phyloP scores from a whole-genome alignment of 1,284 basidiomycete genomes.

The Trametes sp. region DNA sequence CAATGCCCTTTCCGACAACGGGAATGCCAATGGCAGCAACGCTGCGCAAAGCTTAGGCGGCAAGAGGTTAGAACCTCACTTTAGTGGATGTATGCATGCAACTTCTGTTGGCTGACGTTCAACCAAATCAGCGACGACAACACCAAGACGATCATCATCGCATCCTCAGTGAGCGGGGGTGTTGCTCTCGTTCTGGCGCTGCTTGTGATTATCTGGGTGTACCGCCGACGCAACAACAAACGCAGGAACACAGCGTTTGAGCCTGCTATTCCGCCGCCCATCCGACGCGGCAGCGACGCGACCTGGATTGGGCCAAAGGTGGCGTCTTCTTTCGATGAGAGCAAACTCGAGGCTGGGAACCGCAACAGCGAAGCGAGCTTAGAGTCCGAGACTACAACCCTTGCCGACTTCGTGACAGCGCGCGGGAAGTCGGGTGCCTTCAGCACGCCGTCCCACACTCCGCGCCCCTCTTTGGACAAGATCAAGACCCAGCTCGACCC shows the following conservation, averaged over 20 bases:
- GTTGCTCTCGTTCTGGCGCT: slow-evolving; percentile 25
- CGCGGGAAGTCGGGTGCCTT: slow-evolving; percentile 24
- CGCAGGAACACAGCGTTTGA: slow-evolving; percentile 11
- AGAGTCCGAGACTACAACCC: slow-evolving; percentile 21
- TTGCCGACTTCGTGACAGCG: slow-evolving; percentile 14
- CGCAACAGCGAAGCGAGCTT: slow-evolving; percentile 24
- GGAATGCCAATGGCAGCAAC: neutral
- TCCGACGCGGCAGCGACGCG: slow-evolving; percentile 21
- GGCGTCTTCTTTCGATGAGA: slow-evolving; percentile 17
- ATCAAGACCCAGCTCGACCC: slow-evolving; percentile 18
- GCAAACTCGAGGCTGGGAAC: slow-evolving; percentile 23
- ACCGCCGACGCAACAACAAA: slow-evolving; percentile 26
- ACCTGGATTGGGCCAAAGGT: slow-evolving; percentile 25
- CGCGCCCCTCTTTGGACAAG: slow-evolving; percentile 25
- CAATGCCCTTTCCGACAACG: neutral
- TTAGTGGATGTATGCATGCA: too few species aligned
- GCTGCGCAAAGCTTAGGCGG: neutral
- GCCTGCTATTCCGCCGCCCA: neutral
- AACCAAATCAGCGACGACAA: slow-evolving; percentile 2
- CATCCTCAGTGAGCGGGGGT: slow-evolving; percentile 27
- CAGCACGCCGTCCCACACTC: slow-evolving; percentile 22
- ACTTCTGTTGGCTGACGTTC: too few species aligned
- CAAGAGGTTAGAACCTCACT: neutral
- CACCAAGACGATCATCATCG: slow-evolving; percentile 29
- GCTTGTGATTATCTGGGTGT: slow-evolving; percentile 25